phyloP scores from a whole-genome alignment of 2,329 filamentous ascomycete genomes.

The Nemania serpens region DNA sequence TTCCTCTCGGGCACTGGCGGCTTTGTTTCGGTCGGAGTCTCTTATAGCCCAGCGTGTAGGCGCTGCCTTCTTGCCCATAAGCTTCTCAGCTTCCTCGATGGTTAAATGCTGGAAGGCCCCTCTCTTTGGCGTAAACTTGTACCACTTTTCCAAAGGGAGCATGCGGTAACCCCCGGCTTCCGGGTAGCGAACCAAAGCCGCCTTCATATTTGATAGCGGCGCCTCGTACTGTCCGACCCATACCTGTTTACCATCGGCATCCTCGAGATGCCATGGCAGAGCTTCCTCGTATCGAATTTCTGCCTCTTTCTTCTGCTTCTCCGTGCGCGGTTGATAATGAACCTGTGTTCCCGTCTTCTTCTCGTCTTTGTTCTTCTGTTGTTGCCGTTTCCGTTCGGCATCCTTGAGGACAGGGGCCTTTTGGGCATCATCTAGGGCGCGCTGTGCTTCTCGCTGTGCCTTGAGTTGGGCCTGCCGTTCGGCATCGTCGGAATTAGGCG shows the following conservation, averaged over 20 bases:
- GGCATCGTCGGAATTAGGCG: constrained; percentile 61
- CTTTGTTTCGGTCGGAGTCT: constrained; percentile 57
- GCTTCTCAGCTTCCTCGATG: constrained; percentile 82
- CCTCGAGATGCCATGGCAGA: constrained; percentile 94
- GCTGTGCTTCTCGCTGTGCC: constrained; percentile 82
- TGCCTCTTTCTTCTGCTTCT: constrained; percentile 76
- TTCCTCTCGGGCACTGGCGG: constrained; percentile 61
- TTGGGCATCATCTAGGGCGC: constrained; percentile 85
- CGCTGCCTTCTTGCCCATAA: constrained; percentile 78
- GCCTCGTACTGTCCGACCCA: constrained; percentile 93
- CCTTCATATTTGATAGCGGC: constrained; percentile 82
- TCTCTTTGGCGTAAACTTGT: constrained; percentile 81
- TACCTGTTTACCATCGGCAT: constrained; percentile 92
- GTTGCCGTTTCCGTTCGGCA: constrained; percentile 50
- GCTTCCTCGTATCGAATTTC: constrained; percentile 90
- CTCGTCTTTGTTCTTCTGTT: constrained; percentile 64
- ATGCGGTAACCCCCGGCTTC: constrained; percentile 72
- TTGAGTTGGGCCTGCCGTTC: constrained; percentile 71
- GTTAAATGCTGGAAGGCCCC: constrained; percentile 73
- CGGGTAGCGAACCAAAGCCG: constrained; percentile 72
- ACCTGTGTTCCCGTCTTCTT: constrained; percentile 84
- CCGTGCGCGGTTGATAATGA: constrained; percentile 76
- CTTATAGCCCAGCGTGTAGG: constrained; percentile 82
- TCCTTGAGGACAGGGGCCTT: constrained; percentile 82
- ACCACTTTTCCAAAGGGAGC: constrained; percentile 94